phyloP scores from a whole-genome alignment of 2,329 filamentous ascomycete species.

The Cladosporium austrohemisphaericum region DNA sequence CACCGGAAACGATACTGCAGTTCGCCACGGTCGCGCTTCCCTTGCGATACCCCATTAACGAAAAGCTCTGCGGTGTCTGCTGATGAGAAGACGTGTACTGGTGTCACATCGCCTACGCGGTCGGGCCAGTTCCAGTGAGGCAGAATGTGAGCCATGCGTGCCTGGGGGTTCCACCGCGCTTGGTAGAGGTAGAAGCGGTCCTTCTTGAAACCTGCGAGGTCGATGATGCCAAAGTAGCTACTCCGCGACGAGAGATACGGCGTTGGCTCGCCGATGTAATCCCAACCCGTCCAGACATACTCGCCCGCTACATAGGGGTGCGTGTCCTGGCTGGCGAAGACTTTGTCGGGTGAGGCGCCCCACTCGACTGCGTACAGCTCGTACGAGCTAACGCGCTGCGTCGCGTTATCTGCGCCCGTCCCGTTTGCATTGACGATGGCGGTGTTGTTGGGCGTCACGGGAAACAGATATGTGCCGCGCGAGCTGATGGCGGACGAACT shows the following conservation, averaged over 20 bases:
- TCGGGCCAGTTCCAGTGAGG: constrained; percentile 57
- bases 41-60: constrained; percentile 48
- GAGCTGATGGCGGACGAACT: constrained; percentile 47
- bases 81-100: constrained; percentile 53
- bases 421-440: constrained; percentile 37
- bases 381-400: constrained; percentile 46
- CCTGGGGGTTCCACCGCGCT: constrained; percentile 49
- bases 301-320: constrained; percentile 52
- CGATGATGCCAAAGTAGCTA: constrained; percentile 56
- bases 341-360: constrained; percentile 52
- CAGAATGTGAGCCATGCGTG: constrained; percentile 50
- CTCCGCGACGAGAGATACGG: constrained; percentile 48
- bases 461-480: constrained; percentile 53
- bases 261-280: constrained; percentile 51
- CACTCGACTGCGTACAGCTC: constrained; percentile 49
- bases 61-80: constrained; percentile 55
- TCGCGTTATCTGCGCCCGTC: constrained; percentile 38
- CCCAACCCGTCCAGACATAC: constrained; percentile 52
- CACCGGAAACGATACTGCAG: constrained; percentile 51
- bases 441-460: constrained; percentile 41
- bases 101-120: constrained; percentile 46
- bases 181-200: constrained; percentile 56
- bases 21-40: constrained; percentile 36
- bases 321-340: constrained; percentile 48
- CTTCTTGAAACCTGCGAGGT: constrained; percentile 56